Conservation (phyloP, 2,329 filamentous ascomycete species). For the Hymenoscyphus albidus region DNA sequence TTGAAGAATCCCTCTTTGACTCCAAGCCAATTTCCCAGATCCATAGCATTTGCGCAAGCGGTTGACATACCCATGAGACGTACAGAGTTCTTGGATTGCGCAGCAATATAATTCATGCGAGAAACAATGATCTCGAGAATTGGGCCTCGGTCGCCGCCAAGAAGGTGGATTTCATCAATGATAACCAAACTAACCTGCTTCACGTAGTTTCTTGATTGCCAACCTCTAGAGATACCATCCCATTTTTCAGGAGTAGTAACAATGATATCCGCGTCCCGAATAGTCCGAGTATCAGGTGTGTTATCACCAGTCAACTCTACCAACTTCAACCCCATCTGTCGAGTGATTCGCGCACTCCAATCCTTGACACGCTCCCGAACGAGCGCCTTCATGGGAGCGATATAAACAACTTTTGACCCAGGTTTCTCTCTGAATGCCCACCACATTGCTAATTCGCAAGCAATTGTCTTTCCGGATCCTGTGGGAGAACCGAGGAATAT, state of each 20-base stretch:
- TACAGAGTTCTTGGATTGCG: constrained; percentile 84
- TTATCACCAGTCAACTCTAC: constrained; percentile 98
- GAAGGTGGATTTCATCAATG: constrained; percentile 95
- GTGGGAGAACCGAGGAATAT: constrained; percentile 94
- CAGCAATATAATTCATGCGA: constrained; percentile 97
- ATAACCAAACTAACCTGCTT: constrained; percentile 93
- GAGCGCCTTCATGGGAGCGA: constrained; percentile 98
- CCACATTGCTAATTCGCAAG: constrained; percentile 97
- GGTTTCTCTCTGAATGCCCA: constrained; percentile 95
- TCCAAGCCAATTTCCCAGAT: constrained; percentile 93
- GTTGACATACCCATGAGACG: constrained; percentile 98
- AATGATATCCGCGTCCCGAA: constrained; percentile 93
- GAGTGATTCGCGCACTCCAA: constrained; percentile 79
- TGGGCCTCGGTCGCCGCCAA: constrained; percentile 94
- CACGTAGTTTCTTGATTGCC: constrained; percentile 97
- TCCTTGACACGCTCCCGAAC: constrained; percentile 95
- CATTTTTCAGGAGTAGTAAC: constrained; percentile 99
- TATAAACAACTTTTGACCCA: constrained; percentile 96
- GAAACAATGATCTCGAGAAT: constrained; percentile 96
- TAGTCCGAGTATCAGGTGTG: constrained; percentile 92
- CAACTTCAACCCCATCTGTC: constrained; percentile 79
- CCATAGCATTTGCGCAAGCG: constrained; percentile 90
- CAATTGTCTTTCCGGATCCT: constrained; percentile 95
- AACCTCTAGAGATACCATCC: constrained; percentile 94
- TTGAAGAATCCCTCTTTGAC: constrained; percentile 97